Evolutionary conservation across 768 basidiomycete genomes (phyloP), one percentile per base, ranked within the genome.

Genomic region (Daedaleopsis sinensis): DNA sequence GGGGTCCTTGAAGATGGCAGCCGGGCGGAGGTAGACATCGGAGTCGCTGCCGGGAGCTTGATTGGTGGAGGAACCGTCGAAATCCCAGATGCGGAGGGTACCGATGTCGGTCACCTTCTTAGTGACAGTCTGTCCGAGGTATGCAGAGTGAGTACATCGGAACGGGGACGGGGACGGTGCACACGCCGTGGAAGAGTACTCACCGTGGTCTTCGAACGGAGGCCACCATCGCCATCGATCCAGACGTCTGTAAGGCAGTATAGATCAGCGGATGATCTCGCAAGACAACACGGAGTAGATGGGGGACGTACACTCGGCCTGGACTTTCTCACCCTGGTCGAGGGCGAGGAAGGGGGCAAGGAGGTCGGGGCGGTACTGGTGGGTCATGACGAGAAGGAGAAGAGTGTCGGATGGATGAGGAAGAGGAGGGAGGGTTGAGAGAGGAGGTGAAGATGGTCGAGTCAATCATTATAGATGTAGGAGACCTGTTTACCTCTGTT

Each of bases 1-100:
- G 57, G 97, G 97, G 73, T 99, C 97, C 71, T 91, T 95, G 89
- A 97, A 99, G 80, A 95, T 94, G 69, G 96, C 88, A 59, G 87
- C 94, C 51, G 97, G 97, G 67, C 96, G 93, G 70, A 99, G 95
- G 79, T 94, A 96, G 79, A 99, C 91, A 74, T 98, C 97, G 9
- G 97, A 99, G 80, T 99, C 91, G 72, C 83, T 70, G 39, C 96
- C 96, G 16, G 96, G 94, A 19, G 97, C 97, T 76, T 99, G 97
- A 78, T 93, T 93, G 73, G 96, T 97, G 44, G 93, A 96, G 52
- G 94, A 96, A 70, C 96, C 96, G 74, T 99, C 96, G 73, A 99
- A 99, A 82, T 98, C 96, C 96, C 96, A 99, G 75, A 93, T 86
- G 71, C 96, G 94, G 67, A 98, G 91, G 71, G 94, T 86, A 69